phyloP scores from a whole-genome alignment of 768 basidiomycete genomes.

The Gloeophyllum trabeum region DNA sequence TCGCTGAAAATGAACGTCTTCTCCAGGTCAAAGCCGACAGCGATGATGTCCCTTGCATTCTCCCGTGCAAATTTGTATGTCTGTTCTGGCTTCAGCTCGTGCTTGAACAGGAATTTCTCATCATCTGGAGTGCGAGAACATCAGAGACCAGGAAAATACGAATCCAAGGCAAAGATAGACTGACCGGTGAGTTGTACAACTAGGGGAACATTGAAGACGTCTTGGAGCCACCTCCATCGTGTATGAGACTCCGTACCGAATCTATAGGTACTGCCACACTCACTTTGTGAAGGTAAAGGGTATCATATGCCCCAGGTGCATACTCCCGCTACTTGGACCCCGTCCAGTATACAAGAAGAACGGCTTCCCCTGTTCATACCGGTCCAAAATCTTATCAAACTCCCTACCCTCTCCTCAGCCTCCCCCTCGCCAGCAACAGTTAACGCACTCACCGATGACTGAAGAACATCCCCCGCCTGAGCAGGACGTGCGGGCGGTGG shows the following conservation, averaged over 20 bases:
- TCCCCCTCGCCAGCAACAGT: background rate
- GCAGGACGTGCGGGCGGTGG: slow-evolving; percentile 72
- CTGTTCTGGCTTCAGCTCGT: slow-evolving; percentile 84
- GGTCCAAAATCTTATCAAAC: slow-evolving; percentile 85
- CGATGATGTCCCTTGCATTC: slow-evolving; percentile 95
- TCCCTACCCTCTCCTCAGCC: slow-evolving; percentile 43
- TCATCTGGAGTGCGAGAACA: slow-evolving; percentile 50
- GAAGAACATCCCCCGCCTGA: slow-evolving; percentile 93
- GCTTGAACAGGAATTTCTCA: slow-evolving; percentile 98
- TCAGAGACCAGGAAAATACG: background rate
- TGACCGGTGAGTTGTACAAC: slow-evolving; percentile 92
- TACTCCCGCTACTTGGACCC: slow-evolving; percentile 91
- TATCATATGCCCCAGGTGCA: slow-evolving; percentile 97
- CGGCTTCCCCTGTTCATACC: slow-evolving; percentile 93
- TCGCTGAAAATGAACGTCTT: slow-evolving; percentile 98
- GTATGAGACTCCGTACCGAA: background rate
- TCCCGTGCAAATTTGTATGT: slow-evolving; percentile 68
- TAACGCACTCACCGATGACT: slow-evolving; percentile 71
- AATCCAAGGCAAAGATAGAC: no score
- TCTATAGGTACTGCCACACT: slow-evolving; percentile 14
- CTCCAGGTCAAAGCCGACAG: slow-evolving; percentile 83
- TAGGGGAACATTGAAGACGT: slow-evolving; percentile 88
- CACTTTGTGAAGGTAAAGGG: slow-evolving; percentile 97
- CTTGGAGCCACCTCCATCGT: slow-evolving; percentile 81
- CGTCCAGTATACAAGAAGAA: slow-evolving; percentile 98